Evolutionary conservation across 352 stramenopile genomes (phyloP).

Genomic region (Pythium utonaiense): DNA sequence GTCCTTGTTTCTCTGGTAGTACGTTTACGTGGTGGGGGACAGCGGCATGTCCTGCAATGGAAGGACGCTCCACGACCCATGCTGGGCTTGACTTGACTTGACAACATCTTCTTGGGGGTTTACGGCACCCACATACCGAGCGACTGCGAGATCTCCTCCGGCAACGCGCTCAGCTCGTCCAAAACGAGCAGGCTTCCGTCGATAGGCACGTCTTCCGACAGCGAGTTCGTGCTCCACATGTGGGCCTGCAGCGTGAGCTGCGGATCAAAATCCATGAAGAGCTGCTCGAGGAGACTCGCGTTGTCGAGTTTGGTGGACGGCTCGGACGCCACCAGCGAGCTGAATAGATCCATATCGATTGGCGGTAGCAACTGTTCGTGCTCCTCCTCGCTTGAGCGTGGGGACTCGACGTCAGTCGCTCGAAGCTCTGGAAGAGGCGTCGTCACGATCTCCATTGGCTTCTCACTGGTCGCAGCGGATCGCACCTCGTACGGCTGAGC

Average conservation of each 20-base stretch:
- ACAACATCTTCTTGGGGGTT: neutral
- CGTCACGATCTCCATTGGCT: neutral
- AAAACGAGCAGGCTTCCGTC: neutral
- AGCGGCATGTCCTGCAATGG: neutral
- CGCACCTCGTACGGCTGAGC: neutral
- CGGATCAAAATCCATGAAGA: slow-evolving; percentile 23
- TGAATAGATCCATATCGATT: slow-evolving; percentile 18
- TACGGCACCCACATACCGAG: slow-evolving; percentile 20
- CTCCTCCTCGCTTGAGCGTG: slow-evolving; percentile 21
- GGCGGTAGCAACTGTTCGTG: slow-evolving; percentile 11
- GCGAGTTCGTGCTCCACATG: slow-evolving; percentile 28
- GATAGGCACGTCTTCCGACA: slow-evolving; percentile 5
- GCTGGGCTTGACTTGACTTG: neutral
- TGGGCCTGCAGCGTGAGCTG: slow-evolving; percentile 11
- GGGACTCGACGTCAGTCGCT: slow-evolving; percentile 13
- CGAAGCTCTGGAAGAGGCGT: neutral
- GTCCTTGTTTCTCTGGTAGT: slow-evolving; percentile 2
- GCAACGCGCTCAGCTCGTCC: slow-evolving; percentile 20
- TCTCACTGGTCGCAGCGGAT: slow-evolving; percentile 6
- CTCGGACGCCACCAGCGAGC: neutral
- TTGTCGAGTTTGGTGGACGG: slow-evolving; percentile 15
- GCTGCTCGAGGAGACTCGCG: slow-evolving; percentile 10
- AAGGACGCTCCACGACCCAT: neutral
- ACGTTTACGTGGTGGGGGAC: neutral
- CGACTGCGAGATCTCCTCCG: slow-evolving; percentile 24